phyloP scores from a whole-genome alignment of 164 flowering plant species.

The Magnolia sinica region DNA sequence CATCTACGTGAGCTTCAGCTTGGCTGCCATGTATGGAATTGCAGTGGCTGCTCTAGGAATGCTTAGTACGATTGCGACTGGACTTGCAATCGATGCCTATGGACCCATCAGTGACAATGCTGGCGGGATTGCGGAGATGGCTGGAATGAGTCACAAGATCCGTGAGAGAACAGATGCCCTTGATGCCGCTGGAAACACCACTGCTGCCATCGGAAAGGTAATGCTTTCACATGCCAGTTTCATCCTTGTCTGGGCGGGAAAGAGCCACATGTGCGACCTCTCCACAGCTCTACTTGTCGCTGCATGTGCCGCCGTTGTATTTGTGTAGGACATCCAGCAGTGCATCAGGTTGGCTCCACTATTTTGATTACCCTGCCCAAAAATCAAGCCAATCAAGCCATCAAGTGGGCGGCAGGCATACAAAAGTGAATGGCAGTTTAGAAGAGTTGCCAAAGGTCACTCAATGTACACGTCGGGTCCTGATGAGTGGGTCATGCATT shows the following conservation, averaged over 20 bases:
- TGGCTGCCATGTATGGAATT: constrained; percentile 61
- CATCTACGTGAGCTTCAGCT: constrained; percentile 48
- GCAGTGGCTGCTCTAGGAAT: constrained; percentile 58
- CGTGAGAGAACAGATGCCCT: constrained; percentile 22
- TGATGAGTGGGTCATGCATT: background rate
- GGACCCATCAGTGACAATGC: constrained; percentile 25
- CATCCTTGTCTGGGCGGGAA: background rate
- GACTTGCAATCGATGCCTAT: constrained; percentile 21
- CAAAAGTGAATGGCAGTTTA: background rate
- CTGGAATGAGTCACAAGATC: constrained; percentile 20
- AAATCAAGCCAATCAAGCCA: background rate
- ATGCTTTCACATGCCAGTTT: background rate
- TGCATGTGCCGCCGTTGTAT: background rate
- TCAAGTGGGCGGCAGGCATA: background rate
- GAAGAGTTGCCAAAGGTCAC: background rate
- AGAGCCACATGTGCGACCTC: background rate
- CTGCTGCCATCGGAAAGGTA: constrained; percentile 25
- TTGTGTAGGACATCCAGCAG: no score
- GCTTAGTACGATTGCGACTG: constrained; percentile 27
- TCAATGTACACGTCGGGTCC: background rate
- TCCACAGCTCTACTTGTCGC: background rate
- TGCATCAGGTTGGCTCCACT: background rate
- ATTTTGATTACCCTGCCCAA: background rate
- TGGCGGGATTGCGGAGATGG: constrained; percentile 24
- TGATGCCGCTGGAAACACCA: constrained; percentile 23